phyloP scores from a whole-genome alignment of 306 rosid genomes.

The Acacia crassicarpa region DNA sequence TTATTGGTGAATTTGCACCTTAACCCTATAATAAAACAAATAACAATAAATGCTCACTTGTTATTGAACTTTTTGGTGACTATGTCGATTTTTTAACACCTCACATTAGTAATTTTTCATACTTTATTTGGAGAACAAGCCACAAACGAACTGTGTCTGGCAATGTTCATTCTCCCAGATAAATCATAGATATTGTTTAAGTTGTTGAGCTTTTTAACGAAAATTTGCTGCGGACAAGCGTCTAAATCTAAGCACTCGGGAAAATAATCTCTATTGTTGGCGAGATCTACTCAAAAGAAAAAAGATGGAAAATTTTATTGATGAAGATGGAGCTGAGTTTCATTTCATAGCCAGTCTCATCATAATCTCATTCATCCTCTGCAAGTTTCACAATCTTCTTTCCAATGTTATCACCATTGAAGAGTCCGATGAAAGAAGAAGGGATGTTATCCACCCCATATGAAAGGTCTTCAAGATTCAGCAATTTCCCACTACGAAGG shows the following conservation, averaged over 20 bases:
- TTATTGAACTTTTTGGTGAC: too few species aligned
- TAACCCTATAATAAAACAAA: too few species aligned
- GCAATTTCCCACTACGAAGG: conserved; percentile 43
- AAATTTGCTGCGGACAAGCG: background rate
- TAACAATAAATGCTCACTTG: too few species aligned
- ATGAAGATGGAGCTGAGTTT: background rate
- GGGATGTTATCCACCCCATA: conserved; percentile 62
- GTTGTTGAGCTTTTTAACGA: too few species aligned
- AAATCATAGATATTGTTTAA: too few species aligned
- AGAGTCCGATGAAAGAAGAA: conserved; percentile 65
- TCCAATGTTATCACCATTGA: conserved; percentile 63
- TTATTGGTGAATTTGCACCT: too few species aligned
- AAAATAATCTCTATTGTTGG: background rate
- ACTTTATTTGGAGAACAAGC: too few species aligned
- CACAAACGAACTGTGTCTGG: too few species aligned
- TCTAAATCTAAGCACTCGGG: background rate
- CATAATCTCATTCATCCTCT: background rate
- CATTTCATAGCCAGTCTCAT: background rate
- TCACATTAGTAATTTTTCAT: too few species aligned
- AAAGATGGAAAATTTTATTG: background rate
- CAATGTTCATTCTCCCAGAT: too few species aligned
- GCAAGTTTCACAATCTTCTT: conserved; percentile 59
- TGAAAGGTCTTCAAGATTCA: conserved; percentile 57
- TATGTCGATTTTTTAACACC: too few species aligned
- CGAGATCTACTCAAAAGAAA: too few species aligned